Evolutionary conservation across 2,329 filamentous ascomycete genomes (phyloP), one percentile per base, ranked within the genome.

Genomic region (Cadophora sp.): DNA sequence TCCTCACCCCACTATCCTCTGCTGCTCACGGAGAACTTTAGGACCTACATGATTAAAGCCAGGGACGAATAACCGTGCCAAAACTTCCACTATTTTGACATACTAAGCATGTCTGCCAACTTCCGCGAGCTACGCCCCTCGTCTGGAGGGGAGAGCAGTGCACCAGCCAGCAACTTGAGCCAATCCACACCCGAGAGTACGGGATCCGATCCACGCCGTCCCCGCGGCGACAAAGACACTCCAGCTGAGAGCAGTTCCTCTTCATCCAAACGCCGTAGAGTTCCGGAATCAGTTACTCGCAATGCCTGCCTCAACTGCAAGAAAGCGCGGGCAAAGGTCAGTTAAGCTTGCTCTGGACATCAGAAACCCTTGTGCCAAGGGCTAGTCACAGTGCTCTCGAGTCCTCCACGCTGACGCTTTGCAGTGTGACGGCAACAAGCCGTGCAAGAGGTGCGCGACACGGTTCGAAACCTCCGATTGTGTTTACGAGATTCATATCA

Each of bases 301-400:
- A 79, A 78, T 73, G 77, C 77, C n/a, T 79, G 77, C 64, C 65
- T 73, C 16, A 76, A 74, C 36, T 79, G 77, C 66, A 79, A 78
- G 64, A 78, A 77, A 59, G 76, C 77, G 20, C 72, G 77, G 66
- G 73, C 77, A 30, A 79, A 79, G 72, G 78, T 79, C 66, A 64
- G 73, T 70, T 3, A 8, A 22, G 30, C n/a, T 36, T 47, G 22
- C 36, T 50, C 36, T 45, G 24, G 16, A 9, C 39, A 16, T 27
- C 56, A n/a, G 11, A 41, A 8, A 20, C 39, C 59, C 39, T 24
- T 33, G 59, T 41, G 41, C 48, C 20, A 62, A 50, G 59, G 30
- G 13, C 36, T 51, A 8, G 60, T 24, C 36, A n/a, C 20, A n/a
- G 36, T 36, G 14, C 27, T 56, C 4, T 47, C 3, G 3, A 50